Evolutionary conservation across 2,329 filamentous ascomycete genomes (phyloP), one percentile per base, ranked within the genome.

Genomic region (Diaporthe batatas): DNA sequence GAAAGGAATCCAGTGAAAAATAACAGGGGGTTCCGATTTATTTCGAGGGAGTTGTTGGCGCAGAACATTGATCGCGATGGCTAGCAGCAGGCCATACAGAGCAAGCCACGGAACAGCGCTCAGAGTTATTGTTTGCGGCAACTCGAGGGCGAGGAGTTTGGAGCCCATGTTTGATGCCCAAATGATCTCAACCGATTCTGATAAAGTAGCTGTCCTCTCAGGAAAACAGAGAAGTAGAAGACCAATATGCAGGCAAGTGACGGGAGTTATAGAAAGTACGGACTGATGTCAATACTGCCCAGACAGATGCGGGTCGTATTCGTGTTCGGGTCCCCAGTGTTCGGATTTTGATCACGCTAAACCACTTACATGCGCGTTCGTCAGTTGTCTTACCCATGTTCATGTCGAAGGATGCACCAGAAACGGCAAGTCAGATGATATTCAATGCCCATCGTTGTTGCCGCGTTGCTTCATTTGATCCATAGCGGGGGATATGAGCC

Each of bases 1-100:
- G 14, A 57, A 69, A 3, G 67, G 67, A 11, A 69, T 47, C 67
- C 67, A 69, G 14, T 69, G 67, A 3, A 69, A 69, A 16, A 69
- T 29, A 7, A 57, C 21, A 14, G 67, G 67, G 47, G 67, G 67
- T 3, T 69, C 67, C 2, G 67, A 47, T n/a, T 69, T 69, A 14
- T 47, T 47, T 23, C 67, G 67, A 49, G 42, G 54, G 14, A 69
- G 42, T 25, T 47, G 67, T 57, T 69, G 67, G 29, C 67, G 67
- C 23, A 55, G 42, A 21, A 57, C 67, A 69, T 57, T 58, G 53
- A 69, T 21, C 32, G 47, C 62, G 39, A 67, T 39, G 34, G 47
- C 32, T 39, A 67, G 32, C 44, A 67, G 14, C 62, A 67, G 8
- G 32, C 47, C 62, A 10, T 53, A 67, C 18, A 36, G 32, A 5